Percentiles rank a stretch among this genome's conserved stretches.
phyloP scores from a whole-genome alignment of 345 rosid species.

The Salix brachista region DNA sequence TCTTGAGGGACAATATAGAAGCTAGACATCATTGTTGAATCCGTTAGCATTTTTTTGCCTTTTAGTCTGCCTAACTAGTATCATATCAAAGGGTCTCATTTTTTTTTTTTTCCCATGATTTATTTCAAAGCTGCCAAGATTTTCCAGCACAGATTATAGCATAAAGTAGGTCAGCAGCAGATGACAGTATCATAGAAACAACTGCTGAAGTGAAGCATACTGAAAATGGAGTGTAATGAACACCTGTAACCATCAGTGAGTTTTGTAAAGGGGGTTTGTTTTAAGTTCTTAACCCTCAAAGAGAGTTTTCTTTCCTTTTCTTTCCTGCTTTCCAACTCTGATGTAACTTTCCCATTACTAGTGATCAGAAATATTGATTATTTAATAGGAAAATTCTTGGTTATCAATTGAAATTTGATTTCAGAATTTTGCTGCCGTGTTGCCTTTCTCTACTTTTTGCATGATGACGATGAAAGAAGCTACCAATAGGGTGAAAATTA shows the following conservation, averaged over 20 bases:
- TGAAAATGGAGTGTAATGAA: not conserved
- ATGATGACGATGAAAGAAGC: no score
- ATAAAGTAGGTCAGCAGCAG: slow-evolving; percentile 20
- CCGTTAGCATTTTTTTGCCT: slow-evolving; percentile 23
- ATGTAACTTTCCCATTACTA: slow-evolving; percentile 4
- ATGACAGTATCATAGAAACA: slow-evolving; percentile 37
- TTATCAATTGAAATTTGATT: not conserved
- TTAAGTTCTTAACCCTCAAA: not conserved
- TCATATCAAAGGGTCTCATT: slow-evolving; percentile 23
- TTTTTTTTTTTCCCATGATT: slow-evolving; percentile 25
- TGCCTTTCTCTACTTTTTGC: no score
- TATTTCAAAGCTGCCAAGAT: slow-evolving; percentile 17
- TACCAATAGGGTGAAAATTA: no score
- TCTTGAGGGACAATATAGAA: slow-evolving; percentile 11
- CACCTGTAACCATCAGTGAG: slow-evolving; percentile 11
- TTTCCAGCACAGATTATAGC: slow-evolving; percentile 3
- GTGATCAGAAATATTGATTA: slow-evolving; percentile 15
- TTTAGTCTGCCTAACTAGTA: slow-evolving; percentile 11
- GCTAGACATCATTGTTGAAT: slow-evolving; percentile 17
- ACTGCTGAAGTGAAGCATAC: slow-evolving; percentile 8
- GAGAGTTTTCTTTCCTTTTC: not conserved
- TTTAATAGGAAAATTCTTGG: slow-evolving; percentile 12
- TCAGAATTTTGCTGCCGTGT: not conserved
- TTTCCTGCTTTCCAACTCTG: slow-evolving; percentile 7
- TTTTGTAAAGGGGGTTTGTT: slow-evolving; percentile 15